Percentiles rank a stretch among this genome's conserved stretches.
Conservation (phyloP, 192 early-diverging fungal species). For the Gaertneriomyces semiglobifer region DNA sequence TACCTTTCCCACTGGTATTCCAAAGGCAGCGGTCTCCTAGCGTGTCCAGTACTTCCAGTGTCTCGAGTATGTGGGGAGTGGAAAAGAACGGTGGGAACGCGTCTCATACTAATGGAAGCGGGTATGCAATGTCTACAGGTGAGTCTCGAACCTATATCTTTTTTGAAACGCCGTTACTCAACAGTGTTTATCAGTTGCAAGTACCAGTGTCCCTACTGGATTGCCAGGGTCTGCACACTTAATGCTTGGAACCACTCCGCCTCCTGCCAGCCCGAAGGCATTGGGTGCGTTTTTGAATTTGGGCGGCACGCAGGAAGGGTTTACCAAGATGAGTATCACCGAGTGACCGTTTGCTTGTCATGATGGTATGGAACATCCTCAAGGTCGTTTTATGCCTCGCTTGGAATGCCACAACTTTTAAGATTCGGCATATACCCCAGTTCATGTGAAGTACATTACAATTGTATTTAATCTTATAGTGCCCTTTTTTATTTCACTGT, state of each 20-base stretch:
- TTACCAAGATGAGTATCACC: slow-evolving; percentile 38
- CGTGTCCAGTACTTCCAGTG: slow-evolving; percentile 9
- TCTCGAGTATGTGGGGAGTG: slow-evolving; percentile 11
- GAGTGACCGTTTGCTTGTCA: neutral
- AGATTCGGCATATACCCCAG: no score
- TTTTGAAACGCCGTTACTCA: neutral
- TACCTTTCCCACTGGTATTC: slow-evolving; percentile 22
- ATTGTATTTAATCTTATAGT: no score
- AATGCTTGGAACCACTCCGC: neutral
- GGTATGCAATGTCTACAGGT: neutral
- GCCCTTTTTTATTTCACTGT: no score
- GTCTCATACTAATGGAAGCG: neutral
- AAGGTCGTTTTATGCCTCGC: no score
- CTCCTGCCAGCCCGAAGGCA: slow-evolving; percentile 18
- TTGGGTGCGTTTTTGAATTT: slow-evolving; percentile 42
- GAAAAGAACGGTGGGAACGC: neutral
- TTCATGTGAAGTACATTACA: no score
- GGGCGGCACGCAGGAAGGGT: slow-evolving; percentile 37
- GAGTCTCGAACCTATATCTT: neutral
- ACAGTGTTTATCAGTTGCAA: neutral
- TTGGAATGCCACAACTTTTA: no score
- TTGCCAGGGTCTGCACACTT: neutral
- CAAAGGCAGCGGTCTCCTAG: slow-evolving; percentile 25
- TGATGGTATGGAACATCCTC: no score
- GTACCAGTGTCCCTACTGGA: neutral